These are phyloP conservation scores for Ustilago crameri DNA, from an alignment of 1,284 basidiomycete species.

Conservation along the genomic window DNA sequence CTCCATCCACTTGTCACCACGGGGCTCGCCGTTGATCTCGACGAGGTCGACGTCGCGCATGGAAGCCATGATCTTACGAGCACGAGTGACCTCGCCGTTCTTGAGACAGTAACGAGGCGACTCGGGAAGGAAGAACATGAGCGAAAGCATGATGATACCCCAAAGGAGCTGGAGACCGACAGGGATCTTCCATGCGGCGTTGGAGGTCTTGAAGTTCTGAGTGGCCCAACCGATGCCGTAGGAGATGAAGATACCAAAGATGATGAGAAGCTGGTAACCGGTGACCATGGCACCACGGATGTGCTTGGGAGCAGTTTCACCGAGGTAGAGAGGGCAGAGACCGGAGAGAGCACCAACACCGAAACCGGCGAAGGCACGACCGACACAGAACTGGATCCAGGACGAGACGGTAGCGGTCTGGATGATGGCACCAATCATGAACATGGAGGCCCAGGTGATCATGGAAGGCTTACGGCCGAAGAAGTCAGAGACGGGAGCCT, in stretches of 20 bases:
- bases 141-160: slow-evolving; percentile 70
- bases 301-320: slow-evolving; percentile 79
- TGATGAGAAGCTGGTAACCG: slow-evolving; percentile 74
- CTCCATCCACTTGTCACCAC: slow-evolving; percentile 75
- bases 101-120: slow-evolving; percentile 87
- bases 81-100: slow-evolving; percentile 73
- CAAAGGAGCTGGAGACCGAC: slow-evolving; percentile 76
- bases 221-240: slow-evolving; percentile 74
- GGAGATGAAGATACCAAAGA: slow-evolving; percentile 74
- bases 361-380: slow-evolving; percentile 60
- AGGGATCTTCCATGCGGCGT: slow-evolving; percentile 74
- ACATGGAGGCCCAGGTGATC: slow-evolving; percentile 73
- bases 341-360: slow-evolving; percentile 57
- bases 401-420: slow-evolving; percentile 52
- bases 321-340: slow-evolving; percentile 83
- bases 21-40: slow-evolving; percentile 72
- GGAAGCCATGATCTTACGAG: slow-evolving; percentile 75
- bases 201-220: slow-evolving; percentile 42
- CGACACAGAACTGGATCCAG: slow-evolving; percentile 51
- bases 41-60: slow-evolving; percentile 75
- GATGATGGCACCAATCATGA: slow-evolving; percentile 57
- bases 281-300: slow-evolving; percentile 85
- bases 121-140: slow-evolving; percentile 73
- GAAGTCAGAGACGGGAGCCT: slow-evolving; percentile 72
- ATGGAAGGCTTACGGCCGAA: slow-evolving; percentile 75